These are phyloP conservation scores for Telopea speciosissima DNA, from an alignment of 177 flowering plant species.

Conservation along the genomic window DNA sequence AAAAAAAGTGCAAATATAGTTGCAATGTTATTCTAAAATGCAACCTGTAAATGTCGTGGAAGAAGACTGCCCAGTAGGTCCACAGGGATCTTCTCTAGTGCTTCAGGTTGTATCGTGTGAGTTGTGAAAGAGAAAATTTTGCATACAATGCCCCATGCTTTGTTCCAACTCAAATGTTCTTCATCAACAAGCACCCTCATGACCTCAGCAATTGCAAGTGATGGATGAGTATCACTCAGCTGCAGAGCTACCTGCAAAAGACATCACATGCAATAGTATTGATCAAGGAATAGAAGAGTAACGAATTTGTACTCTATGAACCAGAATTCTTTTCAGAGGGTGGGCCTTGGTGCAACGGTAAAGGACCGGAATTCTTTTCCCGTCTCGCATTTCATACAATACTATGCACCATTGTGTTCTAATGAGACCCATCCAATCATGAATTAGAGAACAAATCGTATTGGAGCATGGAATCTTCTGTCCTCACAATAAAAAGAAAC, in stretches of 20 bases:
- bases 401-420: neutral
- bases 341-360: too few relatives aligned
- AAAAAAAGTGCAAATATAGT: neutral
- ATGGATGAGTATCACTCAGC: conserved; percentile 59
- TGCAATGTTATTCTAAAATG: neutral
- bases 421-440: neutral
- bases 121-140: conserved; percentile 45
- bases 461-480: neutral
- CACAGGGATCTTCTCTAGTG: conserved; percentile 48
- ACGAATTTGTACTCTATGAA: too few relatives aligned
- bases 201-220: conserved; percentile 49
- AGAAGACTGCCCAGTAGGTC: conserved; percentile 48
- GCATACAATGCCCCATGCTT: conserved; percentile 43
- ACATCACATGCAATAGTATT: neutral
- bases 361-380: too few relatives aligned
- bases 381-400: neutral
- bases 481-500: neutral
- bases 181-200: conserved; percentile 56
- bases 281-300: neutral
- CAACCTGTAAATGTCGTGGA: conserved; percentile 56
- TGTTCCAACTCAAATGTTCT: conserved; percentile 46
- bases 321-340: too few relatives aligned
- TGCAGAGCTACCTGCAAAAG: conserved; percentile 48
- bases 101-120: conserved; percentile 48
- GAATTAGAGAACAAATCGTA: too few relatives aligned